These are phyloP conservation scores for Colletotrichum melonis DNA, from an alignment of 2,329 filamentous ascomycete species.

Conservation along the genomic window DNA sequence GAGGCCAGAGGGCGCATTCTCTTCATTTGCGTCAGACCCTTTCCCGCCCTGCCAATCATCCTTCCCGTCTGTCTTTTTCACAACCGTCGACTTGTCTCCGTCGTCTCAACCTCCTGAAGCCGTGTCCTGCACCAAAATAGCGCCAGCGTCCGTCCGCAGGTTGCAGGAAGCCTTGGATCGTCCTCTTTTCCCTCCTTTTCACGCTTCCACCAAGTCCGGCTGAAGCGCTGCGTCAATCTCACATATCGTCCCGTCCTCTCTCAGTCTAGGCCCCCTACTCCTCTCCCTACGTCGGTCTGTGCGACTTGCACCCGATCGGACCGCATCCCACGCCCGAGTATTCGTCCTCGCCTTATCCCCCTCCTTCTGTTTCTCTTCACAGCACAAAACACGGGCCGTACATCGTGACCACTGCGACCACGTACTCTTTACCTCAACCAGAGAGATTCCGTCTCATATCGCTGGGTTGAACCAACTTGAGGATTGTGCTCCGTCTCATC, in stretches of 20 bases:
- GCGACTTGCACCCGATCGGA: slow-evolving; percentile 20
- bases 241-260: slow-evolving; percentile 26
- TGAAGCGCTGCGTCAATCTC: slow-evolving; percentile 24
- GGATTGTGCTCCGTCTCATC: slow-evolving; percentile 24
- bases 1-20: background rate
- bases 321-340: slow-evolving; percentile 14
- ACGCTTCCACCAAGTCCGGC: slow-evolving; percentile 9
- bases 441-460: slow-evolving; percentile 1
- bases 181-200: background rate
- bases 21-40: slow-evolving; percentile 30
- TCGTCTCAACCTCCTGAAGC: slow-evolving; percentile 33
- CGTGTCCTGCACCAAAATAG: slow-evolving; percentile 33
- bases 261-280: background rate
- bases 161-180: slow-evolving; percentile 9
- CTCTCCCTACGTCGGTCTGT: slow-evolving; percentile 33
- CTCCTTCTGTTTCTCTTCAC: background rate
- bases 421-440: background rate
- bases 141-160: slow-evolving; percentile 28
- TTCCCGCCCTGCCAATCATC: slow-evolving; percentile 33
- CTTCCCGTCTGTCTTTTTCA: slow-evolving; percentile 21
- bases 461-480: background rate
- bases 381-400: background rate
- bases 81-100: slow-evolving; percentile 17
- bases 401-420: slow-evolving; percentile 19
- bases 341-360: background rate